Percentiles rank a stretch among this genome's conserved stretches.
Conservation (phyloP, 768 basidiomycete genomes). For the Leccinum uliginosum region DNA sequence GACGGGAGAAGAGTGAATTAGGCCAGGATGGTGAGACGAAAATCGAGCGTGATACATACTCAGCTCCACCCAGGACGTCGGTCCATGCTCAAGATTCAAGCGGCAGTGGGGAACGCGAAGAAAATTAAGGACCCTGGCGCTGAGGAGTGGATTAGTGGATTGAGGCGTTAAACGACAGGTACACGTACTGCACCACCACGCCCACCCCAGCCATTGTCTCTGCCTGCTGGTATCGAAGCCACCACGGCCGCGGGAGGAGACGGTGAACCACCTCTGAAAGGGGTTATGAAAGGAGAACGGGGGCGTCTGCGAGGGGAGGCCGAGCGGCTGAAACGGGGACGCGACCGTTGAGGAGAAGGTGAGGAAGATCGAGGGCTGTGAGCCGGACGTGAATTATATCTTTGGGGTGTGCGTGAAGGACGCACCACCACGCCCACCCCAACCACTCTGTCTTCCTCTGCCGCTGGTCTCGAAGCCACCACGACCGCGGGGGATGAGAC, state of each 20-base stretch:
- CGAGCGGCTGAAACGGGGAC: slow-evolving; percentile 26
- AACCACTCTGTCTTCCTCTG: no score
- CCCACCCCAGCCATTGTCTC: no score
- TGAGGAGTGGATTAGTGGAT: no score
- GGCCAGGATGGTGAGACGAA: slow-evolving; percentile 6
- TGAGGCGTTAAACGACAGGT: no score
- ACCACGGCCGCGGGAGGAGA: no score
- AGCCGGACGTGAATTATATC: slow-evolving; percentile 33
- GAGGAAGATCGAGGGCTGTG: slow-evolving; percentile 36
- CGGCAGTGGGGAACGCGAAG: no score
- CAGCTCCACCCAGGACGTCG: slow-evolving; percentile 81
- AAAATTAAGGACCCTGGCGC: no score
- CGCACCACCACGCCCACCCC: no score
- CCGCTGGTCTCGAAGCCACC: no score
- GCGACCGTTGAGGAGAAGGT: slow-evolving; percentile 20
- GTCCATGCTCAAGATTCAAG: slow-evolving; percentile 62
- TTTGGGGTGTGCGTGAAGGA: slow-evolving; percentile 23
- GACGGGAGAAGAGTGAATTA: slow-evolving; percentile 5
- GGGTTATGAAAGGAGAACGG: slow-evolving; percentile 32
- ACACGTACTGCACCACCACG: no score
- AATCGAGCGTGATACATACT: slow-evolving; percentile 34
- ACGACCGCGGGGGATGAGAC: slow-evolving; percentile 39
- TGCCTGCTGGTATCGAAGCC: no score
- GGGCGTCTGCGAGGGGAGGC: slow-evolving; percentile 23
- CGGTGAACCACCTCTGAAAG: slow-evolving; percentile 33